Evolutionary conservation across 1,284 basidiomycete species (phyloP).

Genomic region (Omphalotus olearius): DNA sequence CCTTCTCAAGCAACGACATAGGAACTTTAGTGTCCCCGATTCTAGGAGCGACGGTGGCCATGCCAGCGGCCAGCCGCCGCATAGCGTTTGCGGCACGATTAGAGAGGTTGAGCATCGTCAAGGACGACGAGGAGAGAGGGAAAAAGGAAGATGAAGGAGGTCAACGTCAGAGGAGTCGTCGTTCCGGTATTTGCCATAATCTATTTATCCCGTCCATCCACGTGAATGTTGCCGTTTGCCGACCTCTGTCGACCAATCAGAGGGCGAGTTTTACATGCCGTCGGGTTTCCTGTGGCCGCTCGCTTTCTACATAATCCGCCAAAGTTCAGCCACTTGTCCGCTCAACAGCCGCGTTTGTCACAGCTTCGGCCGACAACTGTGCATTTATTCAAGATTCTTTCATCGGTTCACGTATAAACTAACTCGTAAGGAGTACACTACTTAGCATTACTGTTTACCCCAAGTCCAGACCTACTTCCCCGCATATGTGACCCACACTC

Average conservation of each 20-base stretch:
- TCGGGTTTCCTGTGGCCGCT: no score
- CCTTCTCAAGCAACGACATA: conserved; percentile 88
- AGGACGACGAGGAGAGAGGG: conserved; percentile 14
- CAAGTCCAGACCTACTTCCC: no score
- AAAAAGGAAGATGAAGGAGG: conserved; percentile 23
- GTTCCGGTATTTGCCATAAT: conserved; percentile 18
- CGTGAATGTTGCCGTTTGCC: conserved; percentile 28
- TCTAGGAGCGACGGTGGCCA: conserved; percentile 76
- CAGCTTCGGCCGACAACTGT: no score
- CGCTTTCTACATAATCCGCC: neutral
- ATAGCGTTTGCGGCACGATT: conserved; percentile 55
- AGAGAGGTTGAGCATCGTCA: conserved; percentile 67
- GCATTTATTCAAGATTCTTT: no score
- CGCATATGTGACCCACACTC: no score
- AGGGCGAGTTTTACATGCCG: conserved; percentile 20
- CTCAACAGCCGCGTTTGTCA: neutral
- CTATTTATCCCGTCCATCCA: conserved; percentile 34
- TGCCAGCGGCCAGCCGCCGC: conserved; percentile 60
- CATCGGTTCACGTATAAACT: no score
- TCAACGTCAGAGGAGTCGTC: conserved; percentile 11
- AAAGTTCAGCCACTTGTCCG: neutral
- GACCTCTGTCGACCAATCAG: conserved; percentile 29
- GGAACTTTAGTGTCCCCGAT: conserved; percentile 92
- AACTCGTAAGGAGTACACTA: no score
- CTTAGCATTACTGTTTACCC: no score